phyloP scores from a whole-genome alignment of 2,329 filamentous ascomycete genomes.

The Corinectria fuckeliana region DNA sequence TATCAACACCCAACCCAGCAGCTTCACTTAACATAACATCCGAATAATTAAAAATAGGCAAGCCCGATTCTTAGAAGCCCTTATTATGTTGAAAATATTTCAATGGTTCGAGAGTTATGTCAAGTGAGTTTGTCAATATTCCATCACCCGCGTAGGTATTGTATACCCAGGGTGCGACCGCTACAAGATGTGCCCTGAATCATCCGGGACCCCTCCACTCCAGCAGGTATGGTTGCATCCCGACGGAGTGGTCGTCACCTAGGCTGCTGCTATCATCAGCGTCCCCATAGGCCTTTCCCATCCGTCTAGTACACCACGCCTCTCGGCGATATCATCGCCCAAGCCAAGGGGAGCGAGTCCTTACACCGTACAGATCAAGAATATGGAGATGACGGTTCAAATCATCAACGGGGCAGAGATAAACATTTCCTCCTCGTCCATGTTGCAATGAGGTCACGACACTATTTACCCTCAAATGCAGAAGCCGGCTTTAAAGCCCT shows the following conservation, averaged over 20 bases:
- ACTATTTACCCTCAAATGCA: background rate
- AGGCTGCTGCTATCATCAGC: background rate
- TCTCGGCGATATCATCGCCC: conserved; percentile 23
- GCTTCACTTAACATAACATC: too few species aligned
- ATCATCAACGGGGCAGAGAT: conserved; percentile 16
- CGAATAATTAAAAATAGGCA: too few species aligned
- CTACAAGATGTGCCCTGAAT: conserved; percentile 17
- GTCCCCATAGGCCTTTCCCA: conserved; percentile 8
- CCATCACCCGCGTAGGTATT: too few species aligned
- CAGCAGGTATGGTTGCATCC: conserved; percentile 11
- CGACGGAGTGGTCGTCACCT: conserved; percentile 15
- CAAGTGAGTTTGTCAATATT: too few species aligned
- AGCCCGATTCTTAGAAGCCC: too few species aligned
- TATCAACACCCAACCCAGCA: too few species aligned
- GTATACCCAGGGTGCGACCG: too few species aligned
- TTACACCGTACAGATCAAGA: conserved; percentile 17
- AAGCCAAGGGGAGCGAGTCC: conserved; percentile 10
- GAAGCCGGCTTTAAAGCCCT: conserved; percentile 18
- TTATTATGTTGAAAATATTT: too few species aligned
- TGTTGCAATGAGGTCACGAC: too few species aligned
- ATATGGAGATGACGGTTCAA: conserved; percentile 8
- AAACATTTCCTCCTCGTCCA: too few species aligned
- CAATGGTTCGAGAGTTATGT: too few species aligned
- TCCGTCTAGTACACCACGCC: conserved; percentile 5
- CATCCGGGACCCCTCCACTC: conserved; percentile 13